Percentiles rank a stretch among this genome's conserved stretches.
Evolutionary conservation across 441 rosid genomes (phyloP).

Genomic region (Adansonia grandidieri): DNA sequence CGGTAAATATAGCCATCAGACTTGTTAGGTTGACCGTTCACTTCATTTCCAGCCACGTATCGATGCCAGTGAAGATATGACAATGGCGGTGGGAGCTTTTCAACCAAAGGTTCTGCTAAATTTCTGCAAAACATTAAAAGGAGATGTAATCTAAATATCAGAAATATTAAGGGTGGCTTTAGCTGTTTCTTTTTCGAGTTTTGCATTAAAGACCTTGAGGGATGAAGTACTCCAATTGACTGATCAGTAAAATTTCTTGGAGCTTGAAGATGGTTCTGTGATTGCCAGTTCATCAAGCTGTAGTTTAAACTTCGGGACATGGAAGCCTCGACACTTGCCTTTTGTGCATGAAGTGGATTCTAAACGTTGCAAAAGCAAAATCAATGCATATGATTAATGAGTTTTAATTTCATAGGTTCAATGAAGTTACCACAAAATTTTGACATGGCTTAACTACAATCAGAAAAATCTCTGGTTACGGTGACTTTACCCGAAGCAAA

Average conservation of each 20-base stretch:
- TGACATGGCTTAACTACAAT: too few species aligned
- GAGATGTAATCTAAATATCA: not conserved
- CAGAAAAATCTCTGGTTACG: not conserved
- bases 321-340: not conserved
- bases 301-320: constrained; percentile 22
- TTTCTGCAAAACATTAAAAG: constrained; percentile 20
- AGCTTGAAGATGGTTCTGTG: not conserved
- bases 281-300: constrained; percentile 9
- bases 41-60: not conserved
- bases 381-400: not conserved
- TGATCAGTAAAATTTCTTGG: not conserved
- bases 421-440: too few species aligned
- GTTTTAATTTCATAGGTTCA: too few species aligned
- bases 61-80: not conserved
- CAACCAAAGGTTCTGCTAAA: constrained; percentile 21
- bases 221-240: constrained; percentile 9
- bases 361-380: not conserved
- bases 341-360: constrained; percentile 12
- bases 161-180: not conserved
- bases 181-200: not conserved
- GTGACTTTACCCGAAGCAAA: not conserved
- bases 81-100: not conserved
- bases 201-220: constrained; percentile 22
- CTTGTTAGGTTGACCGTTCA: not conserved
- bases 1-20: not conserved